A percentile compares a stretch with the other conserved stretches of the same genome.
phyloP scores from a whole-genome alignment of 1,284 basidiomycete species.

The Trametes sp. region DNA sequence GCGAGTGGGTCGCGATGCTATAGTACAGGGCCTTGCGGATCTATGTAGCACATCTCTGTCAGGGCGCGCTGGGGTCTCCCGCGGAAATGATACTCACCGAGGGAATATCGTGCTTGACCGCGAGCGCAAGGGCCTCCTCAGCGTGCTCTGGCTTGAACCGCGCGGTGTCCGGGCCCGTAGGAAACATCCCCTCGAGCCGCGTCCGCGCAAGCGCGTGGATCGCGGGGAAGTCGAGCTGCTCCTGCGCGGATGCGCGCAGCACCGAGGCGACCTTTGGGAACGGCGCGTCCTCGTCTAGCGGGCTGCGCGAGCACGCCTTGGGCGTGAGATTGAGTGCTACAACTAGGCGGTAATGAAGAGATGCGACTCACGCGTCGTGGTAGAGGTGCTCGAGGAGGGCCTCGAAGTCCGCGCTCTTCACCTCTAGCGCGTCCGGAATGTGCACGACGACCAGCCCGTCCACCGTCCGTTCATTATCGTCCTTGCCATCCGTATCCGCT shows the following conservation, averaged over 20 bases:
- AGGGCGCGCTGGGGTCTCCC: constrained; percentile 68
- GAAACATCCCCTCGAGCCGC: constrained; percentile 54
- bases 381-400: constrained; percentile 67
- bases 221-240: constrained; percentile 61
- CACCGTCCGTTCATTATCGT: not conserved
- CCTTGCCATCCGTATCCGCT: no score
- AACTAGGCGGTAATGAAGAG: not conserved
- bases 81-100: no score
- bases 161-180: constrained; percentile 38
- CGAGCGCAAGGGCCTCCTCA: constrained; percentile 59
- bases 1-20: constrained; percentile 60
- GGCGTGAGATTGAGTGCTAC: not conserved
- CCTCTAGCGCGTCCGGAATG: constrained; percentile 44
- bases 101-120: constrained; percentile 51
- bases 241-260: constrained; percentile 60
- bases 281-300: constrained; percentile 49
- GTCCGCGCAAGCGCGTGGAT: constrained; percentile 54
- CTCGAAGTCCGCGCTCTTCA: constrained; percentile 57
- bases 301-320: constrained; percentile 45
- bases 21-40: constrained; percentile 69
- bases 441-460: constrained; percentile 39
- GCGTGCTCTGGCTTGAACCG: constrained; percentile 52
- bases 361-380: constrained; percentile 62
- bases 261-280: constrained; percentile 57
- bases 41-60: constrained; percentile 56